Percentiles rank a stretch among this genome's conserved stretches.
Evolutionary conservation across 148 eudicot genomes (phyloP).

Genomic region (Bassia scoparia): DNA sequence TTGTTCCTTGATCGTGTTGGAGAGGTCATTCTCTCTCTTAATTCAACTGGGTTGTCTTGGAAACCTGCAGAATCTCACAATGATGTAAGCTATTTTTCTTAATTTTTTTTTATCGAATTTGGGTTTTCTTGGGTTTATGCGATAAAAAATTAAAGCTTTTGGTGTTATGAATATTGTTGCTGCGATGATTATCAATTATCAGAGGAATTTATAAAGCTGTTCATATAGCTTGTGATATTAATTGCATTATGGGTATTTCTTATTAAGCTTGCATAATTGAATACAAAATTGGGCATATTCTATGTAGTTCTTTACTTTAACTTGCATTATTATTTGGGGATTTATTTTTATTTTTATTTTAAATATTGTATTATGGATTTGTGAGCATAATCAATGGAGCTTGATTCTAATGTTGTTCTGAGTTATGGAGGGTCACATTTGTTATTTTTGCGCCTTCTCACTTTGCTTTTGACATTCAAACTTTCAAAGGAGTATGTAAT

Average conservation of each 20-base stretch:
- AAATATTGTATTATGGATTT: neutral
- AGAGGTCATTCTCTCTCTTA: slow-evolving; percentile 48
- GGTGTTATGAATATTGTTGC: neutral
- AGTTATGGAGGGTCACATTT: neutral
- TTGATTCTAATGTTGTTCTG: neutral
- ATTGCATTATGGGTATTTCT: neutral
- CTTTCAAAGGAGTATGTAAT: neutral
- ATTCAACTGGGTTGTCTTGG: slow-evolving; percentile 58
- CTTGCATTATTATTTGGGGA: neutral
- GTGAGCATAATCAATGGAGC: neutral
- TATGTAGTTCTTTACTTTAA: neutral
- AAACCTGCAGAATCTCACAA: slow-evolving; percentile 31
- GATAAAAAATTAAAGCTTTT: neutral
- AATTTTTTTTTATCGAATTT: slow-evolving; percentile 5
- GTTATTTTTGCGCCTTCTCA: neutral
- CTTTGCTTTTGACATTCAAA: neutral
- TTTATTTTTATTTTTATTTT: too few species aligned
- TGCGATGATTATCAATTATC: neutral
- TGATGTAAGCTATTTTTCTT: slow-evolving; percentile 32
- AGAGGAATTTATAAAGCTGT: too few species aligned
- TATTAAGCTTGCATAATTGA: neutral
- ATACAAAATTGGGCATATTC: neutral
- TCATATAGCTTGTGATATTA: too few species aligned
- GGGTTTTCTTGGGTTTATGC: neutral
- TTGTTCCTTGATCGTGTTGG: slow-evolving; percentile 58